Base-by-base conservation (phyloP, 1,284 basidiomycete genomes). In the Bondarzewia mesenterica region DNA sequence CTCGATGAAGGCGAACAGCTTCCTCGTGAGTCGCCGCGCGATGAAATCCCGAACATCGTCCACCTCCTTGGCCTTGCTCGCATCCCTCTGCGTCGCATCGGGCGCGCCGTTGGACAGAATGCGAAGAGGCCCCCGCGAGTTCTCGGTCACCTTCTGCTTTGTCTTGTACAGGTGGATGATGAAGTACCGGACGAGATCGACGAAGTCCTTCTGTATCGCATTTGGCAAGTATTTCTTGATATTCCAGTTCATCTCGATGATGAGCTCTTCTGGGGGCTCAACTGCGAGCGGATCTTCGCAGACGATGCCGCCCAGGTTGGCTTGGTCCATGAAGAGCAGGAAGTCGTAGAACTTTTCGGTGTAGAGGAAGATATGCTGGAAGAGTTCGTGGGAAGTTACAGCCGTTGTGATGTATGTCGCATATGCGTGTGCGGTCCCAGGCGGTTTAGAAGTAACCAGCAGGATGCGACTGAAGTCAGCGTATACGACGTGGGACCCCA, bases 291-390 rank as follows among this genome's bases (percentile, higher is more conserved):
- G 85, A 54, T 91, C 74, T 59, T 86, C 79, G 58, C 92, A 93
- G 36, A 94, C 82, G 47, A 99, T 80, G 3, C 93, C 95, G 18
- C 89, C 92, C 65, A 89, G 83, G 64, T 99, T 99, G 37, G 93
- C 91, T 18, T 83, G 77, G 64, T 99, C 96, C 90, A 98, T 92
- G 78, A 93, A 96, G 7, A 98, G 67, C 20, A 99, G 72, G 61
- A 91, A 93, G 66, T 99, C 94, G 73, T 95, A 99, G 69, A 89
- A 96, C 22, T 88, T 80, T 16, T 91, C 85, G 15, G 94, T 89
- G 45, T 87, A 79, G 46, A 99, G 77, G 59, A 88, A 85, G 21
- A 99, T 73, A 57, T 97, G 93, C 58, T 94, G 89, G 76, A 99
- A 99, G 14, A 99, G 74, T 57, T 99, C 96, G 58, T 97, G 86